These are phyloP conservation scores for Marsdenia floribunda DNA, from an alignment of 257 asterid species.

Conservation along the genomic window DNA sequence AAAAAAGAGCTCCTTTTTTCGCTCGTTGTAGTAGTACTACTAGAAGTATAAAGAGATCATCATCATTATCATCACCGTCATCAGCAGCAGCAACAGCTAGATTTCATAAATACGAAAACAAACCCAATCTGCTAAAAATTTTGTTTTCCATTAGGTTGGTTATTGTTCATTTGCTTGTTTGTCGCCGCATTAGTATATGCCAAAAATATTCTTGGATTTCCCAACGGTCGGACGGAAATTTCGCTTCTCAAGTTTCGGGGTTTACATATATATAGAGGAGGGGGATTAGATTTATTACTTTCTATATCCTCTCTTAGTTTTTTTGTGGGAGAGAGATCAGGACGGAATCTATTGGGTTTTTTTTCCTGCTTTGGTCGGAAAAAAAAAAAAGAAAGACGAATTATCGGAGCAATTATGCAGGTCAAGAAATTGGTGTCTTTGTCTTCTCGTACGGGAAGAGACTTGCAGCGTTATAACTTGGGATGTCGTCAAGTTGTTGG, in stretches of 20 bases:
- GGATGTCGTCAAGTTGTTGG: slow-evolving; percentile 54
- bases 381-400: background rate
- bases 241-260: slow-evolving; percentile 1
- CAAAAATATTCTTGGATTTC: background rate
- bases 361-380: background rate
- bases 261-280: background rate
- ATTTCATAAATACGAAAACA: background rate
- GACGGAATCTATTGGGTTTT: background rate
- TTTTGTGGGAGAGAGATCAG: background rate
- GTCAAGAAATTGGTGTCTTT: slow-evolving; percentile 27
- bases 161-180: background rate
- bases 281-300: background rate
- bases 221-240: slow-evolving; percentile 13
- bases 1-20: no score
- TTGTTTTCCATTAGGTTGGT: background rate
- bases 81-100: background rate
- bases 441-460: slow-evolving; percentile 44
- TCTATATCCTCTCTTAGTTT: background rate
- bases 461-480: slow-evolving; percentile 35
- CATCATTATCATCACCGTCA: no score
- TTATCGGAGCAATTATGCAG: slow-evolving; percentile 9
- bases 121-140: background rate
- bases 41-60: no score
- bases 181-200: background rate
- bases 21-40: background rate